These are phyloP conservation scores for Tilletia setariae DNA, from an alignment of 1,284 basidiomycete genomes.

Conservation along the genomic window DNA sequence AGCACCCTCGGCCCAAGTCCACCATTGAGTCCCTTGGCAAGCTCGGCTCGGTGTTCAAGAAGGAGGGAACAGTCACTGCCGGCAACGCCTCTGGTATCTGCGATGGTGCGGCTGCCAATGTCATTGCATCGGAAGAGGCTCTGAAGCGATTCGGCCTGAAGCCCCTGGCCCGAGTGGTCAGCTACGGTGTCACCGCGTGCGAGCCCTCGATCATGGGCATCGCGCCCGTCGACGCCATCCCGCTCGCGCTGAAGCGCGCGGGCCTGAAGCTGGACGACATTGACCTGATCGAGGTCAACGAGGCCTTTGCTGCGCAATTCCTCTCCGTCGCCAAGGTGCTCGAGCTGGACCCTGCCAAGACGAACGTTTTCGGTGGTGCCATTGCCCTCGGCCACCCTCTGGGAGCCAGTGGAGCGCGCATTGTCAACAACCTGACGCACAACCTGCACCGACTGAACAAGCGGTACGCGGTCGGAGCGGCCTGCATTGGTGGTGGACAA, in stretches of 20 bases:
- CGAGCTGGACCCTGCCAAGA: constrained; percentile 63
- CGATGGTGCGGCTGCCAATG: constrained; percentile 93
- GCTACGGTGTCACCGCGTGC: constrained; percentile 60
- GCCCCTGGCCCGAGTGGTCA: constrained; percentile 84
- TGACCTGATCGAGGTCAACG: constrained; percentile 62
- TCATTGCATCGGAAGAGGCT: constrained; percentile 86
- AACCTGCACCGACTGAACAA: constrained; percentile 60
- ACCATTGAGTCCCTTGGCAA: constrained; percentile 86
- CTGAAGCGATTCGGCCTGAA: constrained; percentile 77
- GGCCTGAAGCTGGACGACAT: constrained; percentile 57
- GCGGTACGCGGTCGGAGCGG: constrained; percentile 61
- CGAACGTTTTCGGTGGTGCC: constrained; percentile 60
- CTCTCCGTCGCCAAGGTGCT: constrained; percentile 86
- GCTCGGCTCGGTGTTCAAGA: constrained; percentile 81
- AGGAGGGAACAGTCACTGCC: constrained; percentile 83
- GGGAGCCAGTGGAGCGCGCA: constrained; percentile 60
- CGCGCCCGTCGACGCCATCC: constrained; percentile 60
- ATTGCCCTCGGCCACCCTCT: constrained; percentile 62
- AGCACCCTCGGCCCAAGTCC: constrained; percentile 69
- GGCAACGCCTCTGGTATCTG: constrained; percentile 94
- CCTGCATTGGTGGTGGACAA: constrained; percentile 61
- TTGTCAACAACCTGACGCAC: constrained; percentile 60
- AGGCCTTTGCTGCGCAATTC: constrained; percentile 92
- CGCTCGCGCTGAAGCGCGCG: constrained; percentile 54
- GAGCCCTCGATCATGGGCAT: constrained; percentile 63